Conservation (phyloP, 2,329 filamentous ascomycete species). For the Chrysosporium queenslandicum region DNA sequence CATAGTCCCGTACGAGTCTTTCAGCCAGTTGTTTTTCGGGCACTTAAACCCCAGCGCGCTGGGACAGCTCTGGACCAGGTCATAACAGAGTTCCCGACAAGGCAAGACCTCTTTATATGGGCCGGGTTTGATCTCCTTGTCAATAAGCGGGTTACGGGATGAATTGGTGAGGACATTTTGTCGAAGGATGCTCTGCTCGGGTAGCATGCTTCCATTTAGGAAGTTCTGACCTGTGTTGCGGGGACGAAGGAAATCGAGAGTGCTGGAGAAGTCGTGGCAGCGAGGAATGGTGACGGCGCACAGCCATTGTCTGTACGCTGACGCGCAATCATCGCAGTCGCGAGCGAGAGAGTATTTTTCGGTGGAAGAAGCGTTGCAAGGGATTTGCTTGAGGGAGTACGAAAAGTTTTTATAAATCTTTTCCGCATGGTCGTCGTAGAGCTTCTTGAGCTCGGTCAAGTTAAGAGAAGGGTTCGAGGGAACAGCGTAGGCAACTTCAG, state of each 20-base stretch:
- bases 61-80: slow-evolving; percentile 76
- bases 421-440: slow-evolving; percentile 69
- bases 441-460: slow-evolving; percentile 50
- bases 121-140: slow-evolving; percentile 61
- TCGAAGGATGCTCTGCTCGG: slow-evolving; percentile 26
- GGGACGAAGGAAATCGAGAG: slow-evolving; percentile 48
- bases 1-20: slow-evolving; percentile 43
- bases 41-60: slow-evolving; percentile 65
- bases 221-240: slow-evolving; percentile 65
- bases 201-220: slow-evolving; percentile 47
- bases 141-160: slow-evolving; percentile 64
- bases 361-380: slow-evolving; percentile 65
- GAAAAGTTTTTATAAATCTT: slow-evolving; percentile 65
- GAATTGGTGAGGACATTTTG: slow-evolving; percentile 39
- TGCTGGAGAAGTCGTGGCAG: slow-evolving; percentile 68
- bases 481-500: slow-evolving; percentile 80
- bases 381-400: slow-evolving; percentile 70
- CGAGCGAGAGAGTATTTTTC: slow-evolving; percentile 73
- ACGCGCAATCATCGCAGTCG: slow-evolving; percentile 63
- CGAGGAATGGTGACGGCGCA: slow-evolving; percentile 88
- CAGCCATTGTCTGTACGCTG: slow-evolving; percentile 86
- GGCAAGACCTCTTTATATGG: slow-evolving; percentile 91
- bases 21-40: slow-evolving; percentile 46
- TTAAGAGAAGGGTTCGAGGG: slow-evolving; percentile 65
- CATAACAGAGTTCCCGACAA: slow-evolving; percentile 78